Evolutionary conservation across 2,329 filamentous ascomycete species (phyloP), one percentile per base, ranked within the genome.

Genomic region (Exophiala phaeomuriformis): DNA sequence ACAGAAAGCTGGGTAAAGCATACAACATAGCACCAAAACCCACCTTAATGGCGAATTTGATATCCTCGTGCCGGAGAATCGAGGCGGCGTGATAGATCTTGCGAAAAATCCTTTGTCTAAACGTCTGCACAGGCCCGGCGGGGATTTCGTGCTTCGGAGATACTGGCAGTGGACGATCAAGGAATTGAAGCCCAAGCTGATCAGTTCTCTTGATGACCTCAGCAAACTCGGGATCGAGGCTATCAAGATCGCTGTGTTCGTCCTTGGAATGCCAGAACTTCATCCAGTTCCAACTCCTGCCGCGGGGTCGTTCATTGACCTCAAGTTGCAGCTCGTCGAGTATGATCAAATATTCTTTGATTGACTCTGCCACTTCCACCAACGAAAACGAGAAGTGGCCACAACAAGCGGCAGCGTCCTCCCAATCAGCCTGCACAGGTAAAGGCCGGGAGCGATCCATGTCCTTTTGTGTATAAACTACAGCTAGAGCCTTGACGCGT

Each of bases 401-500:
- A 65, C 93, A 98, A 52, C 90, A 94, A n/a, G 93, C 91, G 39
- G 91, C 90, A 7, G 97, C 90, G 69, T 98, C 93, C 68, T 98
- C 93, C 53, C 95, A 90, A 68, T 97, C 93, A 2, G 91, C 93
- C 65, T 94, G 85, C 5, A 91, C 79, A 57, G 86, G 85, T 49
- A 88, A 78, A 0, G 85, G 84, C 40, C 82, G 79, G 2, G 82
- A 75, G 53, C 81, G 81, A 7, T 81, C 81, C 37, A 90, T 76
- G 62, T 90, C 84, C 56, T 90, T 89, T 48, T 81, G 86, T 58
- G 80, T 83, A 69, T 98, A 97, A 0, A 98, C 77, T 53, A 86
- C 79, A 52, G 83, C 78, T 4, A 98, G 74, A 0, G 93, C 90
- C 46, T 85, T 81, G 52, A 81, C 82, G 60, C 90, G 82, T 6